Conservation (phyloP, 2,329 filamentous ascomycete species). For the Colletotrichum euphorbiae region DNA sequence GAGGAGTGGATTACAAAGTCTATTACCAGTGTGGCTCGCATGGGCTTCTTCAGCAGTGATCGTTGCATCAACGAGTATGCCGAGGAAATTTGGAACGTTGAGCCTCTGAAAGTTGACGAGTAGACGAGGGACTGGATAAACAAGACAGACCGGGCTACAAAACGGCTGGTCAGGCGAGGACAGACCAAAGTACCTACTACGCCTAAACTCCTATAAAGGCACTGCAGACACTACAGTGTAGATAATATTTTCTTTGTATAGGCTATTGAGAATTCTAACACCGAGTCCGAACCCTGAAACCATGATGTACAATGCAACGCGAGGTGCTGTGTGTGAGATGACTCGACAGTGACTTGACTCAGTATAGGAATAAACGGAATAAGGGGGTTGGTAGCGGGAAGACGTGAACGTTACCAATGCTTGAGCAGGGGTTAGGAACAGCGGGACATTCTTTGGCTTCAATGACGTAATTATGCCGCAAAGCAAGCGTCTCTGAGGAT, state of each 20-base stretch:
- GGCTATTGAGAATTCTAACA: constrained; percentile 13
- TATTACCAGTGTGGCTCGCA: constrained; percentile 87
- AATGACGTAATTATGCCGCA: constrained; percentile 33
- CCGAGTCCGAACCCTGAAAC: neutral
- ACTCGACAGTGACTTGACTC: constrained; percentile 11
- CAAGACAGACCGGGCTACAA: neutral
- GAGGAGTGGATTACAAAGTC: constrained; percentile 93
- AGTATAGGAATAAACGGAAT: constrained; percentile 22
- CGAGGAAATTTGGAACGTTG: constrained; percentile 96
- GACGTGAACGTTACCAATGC: constrained; percentile 9
- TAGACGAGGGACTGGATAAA: constrained; percentile 22
- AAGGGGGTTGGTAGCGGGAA: neutral
- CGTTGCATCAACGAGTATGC: constrained; percentile 98
- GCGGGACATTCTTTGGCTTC: constrained; percentile 6
- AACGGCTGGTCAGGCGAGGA: constrained; percentile 10
- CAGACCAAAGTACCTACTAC: constrained; percentile 26
- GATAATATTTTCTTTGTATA: constrained; percentile 38
- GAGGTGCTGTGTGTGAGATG: neutral
- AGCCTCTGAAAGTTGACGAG: constrained; percentile 72
- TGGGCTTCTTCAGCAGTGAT: constrained; percentile 98
- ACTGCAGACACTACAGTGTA: constrained; percentile 27
- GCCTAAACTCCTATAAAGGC: constrained; percentile 17
- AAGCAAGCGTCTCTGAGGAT: constrained; percentile 1
- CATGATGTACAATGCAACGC: neutral
- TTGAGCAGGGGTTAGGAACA: constrained; percentile 20